Conservation (phyloP, 2,329 filamentous ascomycete genomes). For the Venturia carpophila region DNA sequence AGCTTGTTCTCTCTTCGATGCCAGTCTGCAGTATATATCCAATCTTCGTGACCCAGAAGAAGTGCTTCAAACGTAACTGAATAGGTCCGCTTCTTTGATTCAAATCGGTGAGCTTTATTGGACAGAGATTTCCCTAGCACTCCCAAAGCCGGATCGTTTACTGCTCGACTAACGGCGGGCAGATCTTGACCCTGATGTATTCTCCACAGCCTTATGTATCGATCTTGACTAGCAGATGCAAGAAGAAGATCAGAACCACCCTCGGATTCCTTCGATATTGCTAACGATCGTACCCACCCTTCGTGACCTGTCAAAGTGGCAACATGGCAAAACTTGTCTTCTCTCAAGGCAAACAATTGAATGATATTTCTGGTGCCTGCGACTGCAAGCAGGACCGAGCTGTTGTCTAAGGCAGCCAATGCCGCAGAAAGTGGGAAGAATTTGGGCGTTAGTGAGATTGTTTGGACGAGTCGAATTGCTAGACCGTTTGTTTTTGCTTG, state of each 20-base stretch:
- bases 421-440: slow-evolving; percentile 78
- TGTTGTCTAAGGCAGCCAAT: slow-evolving; percentile 51
- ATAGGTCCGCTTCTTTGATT: slow-evolving; percentile 54
- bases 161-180: slow-evolving; percentile 47
- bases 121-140: slow-evolving; percentile 66
- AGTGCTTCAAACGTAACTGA: slow-evolving; percentile 89
- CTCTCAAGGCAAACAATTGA: slow-evolving; percentile 63
- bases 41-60: slow-evolving; percentile 91
- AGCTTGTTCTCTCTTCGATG: slow-evolving; percentile 47
- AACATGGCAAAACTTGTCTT: slow-evolving; percentile 56
- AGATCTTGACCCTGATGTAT: slow-evolving; percentile 63
- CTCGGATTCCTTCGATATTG: slow-evolving; percentile 59
- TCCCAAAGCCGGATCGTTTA: slow-evolving; percentile 49
- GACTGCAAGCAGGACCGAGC: slow-evolving; percentile 64
- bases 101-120: slow-evolving; percentile 80
- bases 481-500: slow-evolving; percentile 24
- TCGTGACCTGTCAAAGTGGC: slow-evolving; percentile 83
- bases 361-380: slow-evolving; percentile 77
- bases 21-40: slow-evolving; percentile 90
- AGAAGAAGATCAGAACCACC: slow-evolving; percentile 61
- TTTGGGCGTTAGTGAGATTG: slow-evolving; percentile 63
- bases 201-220: slow-evolving; percentile 91
- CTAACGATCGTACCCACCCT: slow-evolving; percentile 84
- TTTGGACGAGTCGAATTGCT: slow-evolving; percentile 52
- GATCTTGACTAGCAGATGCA: slow-evolving; percentile 93